Base-by-base conservation (phyloP, 257 asterid species). In the Verbena officinalis region DNA sequence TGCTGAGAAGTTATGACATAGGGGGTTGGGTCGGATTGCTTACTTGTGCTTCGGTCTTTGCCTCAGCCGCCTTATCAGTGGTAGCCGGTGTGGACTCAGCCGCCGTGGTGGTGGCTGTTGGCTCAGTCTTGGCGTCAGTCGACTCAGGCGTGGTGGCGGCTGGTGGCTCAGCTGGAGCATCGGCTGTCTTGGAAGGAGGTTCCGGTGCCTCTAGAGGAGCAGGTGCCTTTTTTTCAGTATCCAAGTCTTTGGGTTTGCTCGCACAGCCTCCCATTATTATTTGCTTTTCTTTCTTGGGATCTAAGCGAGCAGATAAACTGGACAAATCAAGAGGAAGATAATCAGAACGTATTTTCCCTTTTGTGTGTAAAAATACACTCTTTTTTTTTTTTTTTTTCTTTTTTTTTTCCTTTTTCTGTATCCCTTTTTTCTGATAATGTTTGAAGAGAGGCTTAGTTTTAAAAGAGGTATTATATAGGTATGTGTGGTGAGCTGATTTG, bases 251-350 rank as follows among this genome's bases (percentile, higher is more conserved):
- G 13, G 95, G 96, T 83, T 75, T 91, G 84, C 87, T 86, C 82
- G 95, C 95, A 60, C 96, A 88, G 85, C 87, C 96, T 69, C 98
- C 98, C 98, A 91, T 90, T 78, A 53, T 78, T 57, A 15, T 13
- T 62, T 11, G 11, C 23, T 62, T 53, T 44, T 62, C 44, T 34
- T 20, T 51, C 64, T 15, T 34, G 7, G 58, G 58, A 64, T 63
- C 59, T 53, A 58, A 39, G 81, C 78, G 73, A 77, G 82, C 68
- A 58, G 74, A 66, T 77, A 78, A 75, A 54, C 75, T 39, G 67
- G 77, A 72, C 19, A 48, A 38, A 2, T 30, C 3, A 36, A 27
- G 33, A 27, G 4, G 40, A 36, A 22, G 44, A 53, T 3, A 59
- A 56, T 19, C 64, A 67, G 78, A 59, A 61, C 27, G 21, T 11